A percentile compares a stretch with the other conserved stretches of the same genome.
phyloP scores from a whole-genome alignment of 2,329 filamentous ascomycete species.

The Cryphonectria japonica region DNA sequence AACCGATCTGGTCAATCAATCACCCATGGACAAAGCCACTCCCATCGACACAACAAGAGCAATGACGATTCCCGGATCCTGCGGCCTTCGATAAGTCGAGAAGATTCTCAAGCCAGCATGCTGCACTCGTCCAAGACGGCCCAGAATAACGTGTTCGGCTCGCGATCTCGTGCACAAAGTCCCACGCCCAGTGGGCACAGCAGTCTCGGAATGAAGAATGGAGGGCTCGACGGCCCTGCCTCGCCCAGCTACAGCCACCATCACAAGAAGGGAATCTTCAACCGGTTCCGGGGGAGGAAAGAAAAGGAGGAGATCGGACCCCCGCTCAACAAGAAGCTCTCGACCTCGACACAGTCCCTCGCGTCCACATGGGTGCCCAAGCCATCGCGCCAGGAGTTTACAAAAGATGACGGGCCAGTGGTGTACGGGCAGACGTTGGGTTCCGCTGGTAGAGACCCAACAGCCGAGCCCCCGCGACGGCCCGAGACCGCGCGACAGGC shows the following conservation, averaged over 20 bases:
- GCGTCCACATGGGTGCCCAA: slow-evolving; percentile 42
- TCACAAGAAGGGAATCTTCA: slow-evolving; percentile 55
- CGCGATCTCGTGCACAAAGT: slow-evolving; percentile 70
- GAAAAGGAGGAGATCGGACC: slow-evolving; percentile 55
- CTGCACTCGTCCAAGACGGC: slow-evolving; percentile 49
- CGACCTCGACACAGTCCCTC: slow-evolving; percentile 58
- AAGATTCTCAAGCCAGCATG: slow-evolving; percentile 66
- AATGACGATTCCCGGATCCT: slow-evolving; percentile 68
- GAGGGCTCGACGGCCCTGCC: slow-evolving; percentile 57
- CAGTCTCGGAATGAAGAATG: slow-evolving; percentile 52
- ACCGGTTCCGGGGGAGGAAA: slow-evolving; percentile 55
- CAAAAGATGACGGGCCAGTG: slow-evolving; percentile 40
- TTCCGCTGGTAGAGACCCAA: slow-evolving; percentile 12
- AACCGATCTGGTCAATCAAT: slow-evolving; percentile 62
- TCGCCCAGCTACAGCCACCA: slow-evolving; percentile 57
- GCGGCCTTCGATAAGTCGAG: slow-evolving; percentile 74
- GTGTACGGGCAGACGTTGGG: slow-evolving; percentile 33
- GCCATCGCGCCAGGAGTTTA: slow-evolving; percentile 52
- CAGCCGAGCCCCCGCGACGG: slow-evolving; percentile 21
- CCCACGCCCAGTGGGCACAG: slow-evolving; percentile 74
- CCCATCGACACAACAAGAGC: slow-evolving; percentile 70
- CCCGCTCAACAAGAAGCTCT: slow-evolving; percentile 51
- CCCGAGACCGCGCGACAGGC: slow-evolving; percentile 45
- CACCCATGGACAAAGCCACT: slow-evolving; percentile 67
- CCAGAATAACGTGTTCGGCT: slow-evolving; percentile 49